Evolutionary conservation across 1,139 yeast species (phyloP), one percentile per base, ranked within the genome.

Genomic region (Scheffersomyces stambukii): DNA sequence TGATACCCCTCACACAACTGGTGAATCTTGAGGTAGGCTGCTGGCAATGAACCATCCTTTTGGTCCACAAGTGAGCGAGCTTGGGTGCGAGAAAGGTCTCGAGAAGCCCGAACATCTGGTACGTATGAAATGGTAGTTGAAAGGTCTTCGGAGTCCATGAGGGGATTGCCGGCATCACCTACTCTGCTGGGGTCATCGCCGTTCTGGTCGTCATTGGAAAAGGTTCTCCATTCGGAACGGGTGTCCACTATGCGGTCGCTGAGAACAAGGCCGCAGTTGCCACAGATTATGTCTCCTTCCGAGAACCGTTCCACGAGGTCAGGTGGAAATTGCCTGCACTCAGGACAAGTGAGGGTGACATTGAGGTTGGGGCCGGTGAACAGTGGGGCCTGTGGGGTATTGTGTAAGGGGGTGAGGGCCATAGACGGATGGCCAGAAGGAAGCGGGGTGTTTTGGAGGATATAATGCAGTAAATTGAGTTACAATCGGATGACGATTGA

Each of bases 161-260:
- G 62, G n/a, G 96, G 96, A 51, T 88, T 89, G 8, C 91, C 81
- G 3, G 96, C 96, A 50, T 88, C 96, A 54, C 98, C 98, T 40
- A 91, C 97, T 82, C 98, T 96, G 45, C 93, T 81, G 2, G 97
- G 98, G 54, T 91, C 97, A 51, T 86, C 96, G 45, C 94, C 95
- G 42, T 89, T 93, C 57, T 88, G 96, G 54, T 91, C 98, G 54
- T 91, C 98, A 53, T 91, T 91, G 38, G 81, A 77, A 57, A 91
- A 91, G 3, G 98, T 91, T 64, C 97, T 82, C 98, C 98, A 91
- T 65, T 91, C 98, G 2, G 95, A 84, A 42, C 97, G 70, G 6
- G 95, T 88, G 52, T 91, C 98, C 15, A 91, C 95, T 33, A 91
- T 81, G 41, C 93, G 69, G 52, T 86, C 95, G 43, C 95, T 85